Conservation (phyloP, 1,139 yeast species). For the Wickerhamiella pararugosa region DNA sequence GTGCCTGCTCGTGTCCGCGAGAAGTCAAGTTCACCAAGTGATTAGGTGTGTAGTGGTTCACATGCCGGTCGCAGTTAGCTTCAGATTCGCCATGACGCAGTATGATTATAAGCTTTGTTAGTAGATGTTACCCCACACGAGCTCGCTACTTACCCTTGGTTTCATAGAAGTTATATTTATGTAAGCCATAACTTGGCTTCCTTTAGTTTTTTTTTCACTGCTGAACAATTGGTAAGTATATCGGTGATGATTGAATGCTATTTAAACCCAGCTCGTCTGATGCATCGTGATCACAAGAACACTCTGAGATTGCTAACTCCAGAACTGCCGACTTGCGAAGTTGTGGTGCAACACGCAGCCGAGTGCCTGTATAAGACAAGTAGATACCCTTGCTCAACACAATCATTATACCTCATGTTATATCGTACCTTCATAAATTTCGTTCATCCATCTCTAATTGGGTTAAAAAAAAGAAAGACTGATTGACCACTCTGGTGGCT, state of each 20-base stretch:
- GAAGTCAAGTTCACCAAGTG: constrained; percentile 61
- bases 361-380: not conserved
- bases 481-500: too few species aligned
- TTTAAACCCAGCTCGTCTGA: constrained; percentile 8
- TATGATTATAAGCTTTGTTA: constrained; percentile 42
- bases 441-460: too few species aligned
- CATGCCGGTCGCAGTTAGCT: constrained; percentile 69
- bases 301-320: constrained; percentile 6
- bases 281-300: constrained; percentile 6
- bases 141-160: not conserved
- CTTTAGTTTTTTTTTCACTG: not conserved
- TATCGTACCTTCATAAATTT: too few species aligned
- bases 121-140: not conserved
- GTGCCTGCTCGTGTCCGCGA: constrained; percentile 47
- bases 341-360: too few species aligned
- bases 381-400: too few species aligned
- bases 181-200: not conserved
- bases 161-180: not conserved
- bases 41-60: constrained; percentile 61
- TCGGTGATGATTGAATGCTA: constrained; percentile 3
- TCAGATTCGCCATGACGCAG: constrained; percentile 88
- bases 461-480: too few species aligned
- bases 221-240: constrained; percentile 3
- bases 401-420: too few species aligned
- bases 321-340: not conserved